Percentiles rank a stretch among this genome's conserved stretches.
Conservation (phyloP, 129 eudicot genomes). For the Dittrichia graveolens region DNA sequence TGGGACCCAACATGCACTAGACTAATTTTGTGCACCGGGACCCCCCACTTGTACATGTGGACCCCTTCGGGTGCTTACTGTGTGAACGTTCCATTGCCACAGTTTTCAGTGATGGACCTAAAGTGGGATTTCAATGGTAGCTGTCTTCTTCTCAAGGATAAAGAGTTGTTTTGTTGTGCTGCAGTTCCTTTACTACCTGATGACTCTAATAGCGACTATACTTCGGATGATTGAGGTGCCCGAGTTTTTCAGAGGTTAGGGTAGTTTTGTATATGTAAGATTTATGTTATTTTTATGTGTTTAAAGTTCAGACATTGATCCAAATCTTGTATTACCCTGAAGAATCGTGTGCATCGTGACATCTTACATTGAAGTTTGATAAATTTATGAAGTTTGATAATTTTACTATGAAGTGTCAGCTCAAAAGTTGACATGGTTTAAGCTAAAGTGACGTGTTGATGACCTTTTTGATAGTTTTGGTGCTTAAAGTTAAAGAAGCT, state of each 20-base stretch:
- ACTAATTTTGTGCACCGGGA: constrained; percentile 80
- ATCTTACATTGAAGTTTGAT: constrained; percentile 25
- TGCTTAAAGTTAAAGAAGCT: too few species aligned
- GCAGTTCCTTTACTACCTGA: constrained; percentile 70
- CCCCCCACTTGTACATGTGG: constrained; percentile 93
- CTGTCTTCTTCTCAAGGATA: constrained; percentile 82
- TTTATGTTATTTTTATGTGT: constrained; percentile 7
- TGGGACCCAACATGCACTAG: constrained; percentile 95
- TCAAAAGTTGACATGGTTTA: too few species aligned
- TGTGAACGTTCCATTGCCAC: constrained; percentile 83
- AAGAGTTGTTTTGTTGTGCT: constrained; percentile 90
- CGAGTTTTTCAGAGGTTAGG: constrained; percentile 1
- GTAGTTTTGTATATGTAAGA: constrained; percentile 36
- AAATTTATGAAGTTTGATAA: neutral
- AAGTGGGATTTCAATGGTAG: constrained; percentile 90
- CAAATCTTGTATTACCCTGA: neutral
- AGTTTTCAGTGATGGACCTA: constrained; percentile 67
- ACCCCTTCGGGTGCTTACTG: constrained; percentile 96
- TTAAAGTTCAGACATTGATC: neutral
- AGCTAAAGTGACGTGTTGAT: too few species aligned
- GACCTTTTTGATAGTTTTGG: too few species aligned
- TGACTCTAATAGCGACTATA: constrained; percentile 79
- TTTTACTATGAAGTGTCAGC: too few species aligned
- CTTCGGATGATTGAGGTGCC: constrained; percentile 73
- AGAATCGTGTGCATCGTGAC: constrained; percentile 24